Base-by-base conservation (phyloP, 1,284 basidiomycete genomes). In the Apiotrichum mycotoxinovorans region DNA sequence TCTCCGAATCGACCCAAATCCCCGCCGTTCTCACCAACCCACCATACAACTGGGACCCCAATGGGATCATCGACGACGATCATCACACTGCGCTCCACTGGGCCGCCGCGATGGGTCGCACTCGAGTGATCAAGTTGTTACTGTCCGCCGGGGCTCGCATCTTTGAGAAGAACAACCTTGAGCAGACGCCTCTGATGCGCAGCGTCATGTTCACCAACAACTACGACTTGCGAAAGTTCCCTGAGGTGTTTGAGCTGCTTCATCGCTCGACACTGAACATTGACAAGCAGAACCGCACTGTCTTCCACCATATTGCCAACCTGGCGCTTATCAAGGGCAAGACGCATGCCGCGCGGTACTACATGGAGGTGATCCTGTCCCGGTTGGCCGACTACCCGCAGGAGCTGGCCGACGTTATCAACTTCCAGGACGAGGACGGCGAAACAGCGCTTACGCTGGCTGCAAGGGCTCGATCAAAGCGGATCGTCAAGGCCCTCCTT, bases 131-230 rank as follows among this genome's bases (percentile, higher is more conserved):
- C 67, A 98, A 98, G 76, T 82, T 98, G 5, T 82, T 99, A 7
- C 83, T 99, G 30, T 89, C 91, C 0, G 90, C 94, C 2, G 94
- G 95, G 27, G 95, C 95, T 14, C 92, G 97, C 74, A 92, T 98
- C 64, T 98, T 97, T 82, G 88, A 91, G 66, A 92, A 95, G 66
- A 99, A 98, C 80, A 89, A 89, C 73, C 86, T 91, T 25, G 96
- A 96, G 26, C 96, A 98, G 76, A 98, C 96, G 12, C 89, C 96
- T 0, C 80, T 99, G 53, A 99, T 99, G 96, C 89, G 96, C 23
- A 89, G 88, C 64, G 96, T 98, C 70, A 98, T 98, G 96, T 99
- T 98, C 76, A 91, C 92, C 58, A 99, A 99, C 79, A 99, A 98
- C 77, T 98, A 98, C 74, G 96, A 99, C 77, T 87, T 98, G 53